Evolutionary conservation across 768 basidiomycete species (phyloP).

Genomic region (Thelephora ganbajun): DNA sequence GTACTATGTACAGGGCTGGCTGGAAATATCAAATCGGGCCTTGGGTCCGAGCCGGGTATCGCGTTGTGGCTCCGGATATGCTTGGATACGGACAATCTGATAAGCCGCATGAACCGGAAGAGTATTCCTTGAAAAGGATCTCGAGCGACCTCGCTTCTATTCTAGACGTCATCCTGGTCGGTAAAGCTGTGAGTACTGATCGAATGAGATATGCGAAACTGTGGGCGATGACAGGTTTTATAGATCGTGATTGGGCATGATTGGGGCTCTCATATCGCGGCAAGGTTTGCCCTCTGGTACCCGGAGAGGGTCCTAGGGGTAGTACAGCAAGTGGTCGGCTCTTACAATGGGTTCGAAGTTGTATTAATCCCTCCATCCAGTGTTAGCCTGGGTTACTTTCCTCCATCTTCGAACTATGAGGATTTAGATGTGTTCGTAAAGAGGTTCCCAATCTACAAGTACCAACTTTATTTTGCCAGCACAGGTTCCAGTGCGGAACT

Average conservation of each 20-base stretch:
- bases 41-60: slow-evolving; percentile 42
- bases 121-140: slow-evolving; percentile 22
- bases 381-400: slow-evolving; percentile 52
- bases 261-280: slow-evolving; percentile 57
- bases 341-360: not conserved
- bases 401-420: slow-evolving; percentile 35
- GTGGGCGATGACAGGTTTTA: no score
- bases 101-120: slow-evolving; percentile 24
- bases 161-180: slow-evolving; percentile 40
- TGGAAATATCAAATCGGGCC: slow-evolving; percentile 66
- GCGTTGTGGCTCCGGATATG: slow-evolving; percentile 35
- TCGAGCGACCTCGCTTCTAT: slow-evolving; percentile 47
- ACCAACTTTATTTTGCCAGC: slow-evolving; percentile 55
- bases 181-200: slow-evolving; percentile 33
- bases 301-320: slow-evolving; percentile 48
- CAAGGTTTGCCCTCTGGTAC: slow-evolving; percentile 61
- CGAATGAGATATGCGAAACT: no score
- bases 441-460: slow-evolving; percentile 42
- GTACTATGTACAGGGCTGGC: slow-evolving; percentile 36
- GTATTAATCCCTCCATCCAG: slow-evolving; percentile 19
- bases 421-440: slow-evolving; percentile 37
- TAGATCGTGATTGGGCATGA: slow-evolving; percentile 68
- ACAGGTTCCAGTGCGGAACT: slow-evolving; percentile 37
- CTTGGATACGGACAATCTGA: slow-evolving; percentile 39
- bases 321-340: slow-evolving; percentile 32